Base-by-base conservation (phyloP, 176 grass and related monocot genomes). In the Panicum miliaceum region DNA sequence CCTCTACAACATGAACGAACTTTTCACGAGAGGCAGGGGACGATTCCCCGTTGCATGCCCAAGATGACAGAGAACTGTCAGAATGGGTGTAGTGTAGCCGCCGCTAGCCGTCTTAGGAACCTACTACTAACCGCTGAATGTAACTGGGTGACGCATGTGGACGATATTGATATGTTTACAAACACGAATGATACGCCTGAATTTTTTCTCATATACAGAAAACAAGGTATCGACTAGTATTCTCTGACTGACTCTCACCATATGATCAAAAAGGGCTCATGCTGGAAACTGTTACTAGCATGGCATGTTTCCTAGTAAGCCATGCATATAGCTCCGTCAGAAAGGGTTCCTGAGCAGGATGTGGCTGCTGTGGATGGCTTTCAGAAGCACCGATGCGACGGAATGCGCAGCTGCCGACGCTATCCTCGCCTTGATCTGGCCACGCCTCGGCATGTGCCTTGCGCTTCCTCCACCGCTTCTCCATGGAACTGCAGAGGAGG, bases 401-500 rank as follows among this genome's bases (percentile, higher is more conserved):
- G 83, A 77, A 54, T 82, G 88, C 46, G 67, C 19, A 0, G 83
- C 83, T 1, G 56, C 66, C 10, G 65, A 82, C 6, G 73, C 83
- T 78, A 86, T 90, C 64, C 53, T 85, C 12, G 72, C 78, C 38
- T 90, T 90, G 71, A 90, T 90, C 78, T 82, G 83, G 34, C 83
- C 88, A 12, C 71, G 88, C 64, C 47, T 73, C 1, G 88, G 83
- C 37, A 79, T 66, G 75, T 38, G 35, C 52, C 82, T 69, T 46
- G 64, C 26, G 2, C 59, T 67, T 48, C 26, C 45, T 15, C 71
- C 13, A 5, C 81, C 37, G 47, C 53, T 59, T 37, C 81, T 74
- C 9, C 59, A 29, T 9, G 26, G 37, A 84, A 4, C 35, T 15
- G 26, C 10, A 14, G 15, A 12, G n/a, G 9, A 2, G 20, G 3